These are phyloP conservation scores for Aspergillus sclerotioniger DNA, from an alignment of 495 filamentous ascomycete genomes.

Conservation along the genomic window DNA sequence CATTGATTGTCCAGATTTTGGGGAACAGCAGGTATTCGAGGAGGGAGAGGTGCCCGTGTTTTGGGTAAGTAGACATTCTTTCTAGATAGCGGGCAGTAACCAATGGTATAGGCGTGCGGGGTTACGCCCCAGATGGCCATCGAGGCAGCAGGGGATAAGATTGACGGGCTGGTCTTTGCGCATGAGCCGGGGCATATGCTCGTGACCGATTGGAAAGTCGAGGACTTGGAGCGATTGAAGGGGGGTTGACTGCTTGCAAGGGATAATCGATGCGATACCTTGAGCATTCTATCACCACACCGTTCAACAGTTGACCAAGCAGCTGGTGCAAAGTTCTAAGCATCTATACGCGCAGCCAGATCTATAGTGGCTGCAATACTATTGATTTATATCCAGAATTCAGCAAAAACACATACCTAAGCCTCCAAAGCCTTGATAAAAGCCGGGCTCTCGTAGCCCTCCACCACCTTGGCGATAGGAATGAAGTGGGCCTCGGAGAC, in stretches of 20 bases:
- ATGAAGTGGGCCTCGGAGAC: constrained; percentile 38
- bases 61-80: constrained; percentile 46
- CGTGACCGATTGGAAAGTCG: constrained; percentile 42
- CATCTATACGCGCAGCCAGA: no score
- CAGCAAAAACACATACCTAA: no score
- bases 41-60: constrained; percentile 53
- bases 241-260: background rate
- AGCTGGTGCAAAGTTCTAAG: no score
- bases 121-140: constrained; percentile 60
- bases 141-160: constrained; percentile 37
- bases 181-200: constrained; percentile 59
- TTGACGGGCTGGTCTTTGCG: constrained; percentile 50
- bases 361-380: no score
- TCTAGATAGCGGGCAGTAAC: no score
- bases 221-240: constrained; percentile 18
- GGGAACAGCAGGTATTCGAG: constrained; percentile 32
- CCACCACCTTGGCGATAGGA: constrained; percentile 52
- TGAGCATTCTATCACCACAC: no score
- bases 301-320: no score
- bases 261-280: no score
- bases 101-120: constrained; percentile 45
- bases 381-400: no score
- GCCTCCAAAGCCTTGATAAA: constrained; percentile 41
- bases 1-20: constrained; percentile 46
- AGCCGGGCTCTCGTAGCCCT: constrained; percentile 52